Conservation (phyloP, 257 asterid species). For the Solanum ossicruentum region DNA sequence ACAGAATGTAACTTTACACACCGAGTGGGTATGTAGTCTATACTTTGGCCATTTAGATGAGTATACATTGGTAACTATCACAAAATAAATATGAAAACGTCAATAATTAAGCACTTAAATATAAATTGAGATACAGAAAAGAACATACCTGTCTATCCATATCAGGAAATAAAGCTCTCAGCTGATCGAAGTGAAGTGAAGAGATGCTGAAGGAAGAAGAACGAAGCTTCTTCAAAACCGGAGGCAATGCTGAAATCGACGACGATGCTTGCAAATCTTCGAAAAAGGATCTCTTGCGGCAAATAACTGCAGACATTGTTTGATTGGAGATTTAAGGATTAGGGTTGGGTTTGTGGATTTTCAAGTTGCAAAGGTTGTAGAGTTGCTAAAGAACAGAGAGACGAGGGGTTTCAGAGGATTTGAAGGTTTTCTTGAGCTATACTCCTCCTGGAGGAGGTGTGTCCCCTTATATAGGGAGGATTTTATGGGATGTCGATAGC, state of each 20-base stretch:
- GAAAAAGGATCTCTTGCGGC: conserved; percentile 73
- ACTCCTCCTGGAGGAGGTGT: background rate
- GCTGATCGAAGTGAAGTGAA: conserved; percentile 35
- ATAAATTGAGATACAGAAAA: background rate
- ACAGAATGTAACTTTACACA: background rate
- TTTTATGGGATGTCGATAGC: background rate
- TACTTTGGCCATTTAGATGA: background rate
- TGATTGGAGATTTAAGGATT: background rate
- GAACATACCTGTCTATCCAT: conserved; percentile 36
- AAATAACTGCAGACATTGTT: conserved; percentile 63
- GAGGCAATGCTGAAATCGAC: conserved; percentile 39
- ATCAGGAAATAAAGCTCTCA: conserved; percentile 43
- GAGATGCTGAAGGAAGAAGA: conserved; percentile 31
- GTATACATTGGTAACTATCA: background rate
- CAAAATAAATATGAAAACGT: background rate
- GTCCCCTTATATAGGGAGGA: background rate
- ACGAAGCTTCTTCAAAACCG: conserved; percentile 48
- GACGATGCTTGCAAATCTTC: conserved; percentile 58
- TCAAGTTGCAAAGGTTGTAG: background rate
- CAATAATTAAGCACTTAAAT: background rate
- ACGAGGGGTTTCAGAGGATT: background rate
- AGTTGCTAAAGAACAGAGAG: background rate
- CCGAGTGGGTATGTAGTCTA: background rate
- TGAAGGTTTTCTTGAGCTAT: background rate
- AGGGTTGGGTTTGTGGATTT: background rate